These are phyloP conservation scores for Trichoderma citrinoviride DNA, from an alignment of 2,329 filamentous ascomycete species.

Conservation along the genomic window DNA sequence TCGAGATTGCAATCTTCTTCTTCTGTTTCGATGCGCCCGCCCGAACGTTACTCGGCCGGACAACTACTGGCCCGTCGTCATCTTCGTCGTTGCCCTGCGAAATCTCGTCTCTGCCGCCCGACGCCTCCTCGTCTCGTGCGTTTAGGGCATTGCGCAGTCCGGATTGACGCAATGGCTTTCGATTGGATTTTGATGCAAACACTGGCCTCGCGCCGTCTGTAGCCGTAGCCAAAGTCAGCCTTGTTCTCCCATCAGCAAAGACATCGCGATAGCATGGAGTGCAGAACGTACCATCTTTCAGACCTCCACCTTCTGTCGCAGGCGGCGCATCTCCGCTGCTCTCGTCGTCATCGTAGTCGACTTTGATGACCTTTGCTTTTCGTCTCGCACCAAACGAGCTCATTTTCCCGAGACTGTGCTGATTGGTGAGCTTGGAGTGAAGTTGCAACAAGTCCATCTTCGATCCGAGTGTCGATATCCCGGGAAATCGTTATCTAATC, in stretches of 20 bases:
- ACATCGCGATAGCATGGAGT: conserved; percentile 25
- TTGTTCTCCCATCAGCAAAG: conserved; percentile 37
- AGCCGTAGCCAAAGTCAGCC: conserved; percentile 33
- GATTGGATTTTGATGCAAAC: conserved; percentile 44
- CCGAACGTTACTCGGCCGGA: conserved; percentile 48
- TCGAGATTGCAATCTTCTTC: conserved; percentile 56
- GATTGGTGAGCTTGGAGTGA: neutral
- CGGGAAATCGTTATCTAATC: conserved; percentile 43
- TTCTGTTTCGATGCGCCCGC: conserved; percentile 58
- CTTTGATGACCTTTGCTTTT: conserved; percentile 75
- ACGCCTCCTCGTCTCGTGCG: conserved; percentile 40
- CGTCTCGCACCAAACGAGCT: conserved; percentile 56
- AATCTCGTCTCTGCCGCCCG: conserved; percentile 26
- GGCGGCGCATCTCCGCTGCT: conserved; percentile 22
- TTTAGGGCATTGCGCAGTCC: conserved; percentile 56
- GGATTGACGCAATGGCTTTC: conserved; percentile 57
- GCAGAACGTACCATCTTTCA: conserved; percentile 39
- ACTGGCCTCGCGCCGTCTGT: conserved; percentile 38
- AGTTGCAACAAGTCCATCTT: neutral
- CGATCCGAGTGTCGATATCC: conserved; percentile 16
- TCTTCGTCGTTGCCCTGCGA: conserved; percentile 41
- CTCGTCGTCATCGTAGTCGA: conserved; percentile 67
- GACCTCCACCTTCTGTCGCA: conserved; percentile 28
- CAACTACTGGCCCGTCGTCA: conserved; percentile 47
- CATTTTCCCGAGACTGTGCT: conserved; percentile 42